A percentile compares a stretch with the other conserved stretches of the same genome.
These are phyloP conservation scores for Mycena leptocephala DNA, from an alignment of 768 basidiomycete genomes.

Conservation along the genomic window DNA sequence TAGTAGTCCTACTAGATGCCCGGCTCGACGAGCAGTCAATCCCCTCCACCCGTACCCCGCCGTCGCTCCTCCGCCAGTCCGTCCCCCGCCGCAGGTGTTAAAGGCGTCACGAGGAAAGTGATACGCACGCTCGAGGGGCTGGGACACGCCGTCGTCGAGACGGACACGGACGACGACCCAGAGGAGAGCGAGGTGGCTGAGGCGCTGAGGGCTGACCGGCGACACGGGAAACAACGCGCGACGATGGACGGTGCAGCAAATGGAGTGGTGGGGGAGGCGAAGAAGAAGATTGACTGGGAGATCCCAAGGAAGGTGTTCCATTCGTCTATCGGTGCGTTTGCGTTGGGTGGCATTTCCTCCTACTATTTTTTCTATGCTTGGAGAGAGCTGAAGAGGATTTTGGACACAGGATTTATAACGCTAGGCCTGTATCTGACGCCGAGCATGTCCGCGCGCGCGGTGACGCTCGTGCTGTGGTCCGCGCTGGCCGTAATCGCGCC, in stretches of 20 bases:
- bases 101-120: constrained; percentile 66
- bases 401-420: constrained; percentile 75
- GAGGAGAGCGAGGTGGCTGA: constrained; percentile 50
- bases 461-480: constrained; percentile 76
- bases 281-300: constrained; percentile 87
- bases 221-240: constrained; percentile 29
- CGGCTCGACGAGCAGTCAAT: neutral
- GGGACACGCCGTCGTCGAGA: constrained; percentile 51
- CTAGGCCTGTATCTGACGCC: constrained; percentile 70
- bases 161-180: constrained; percentile 51
- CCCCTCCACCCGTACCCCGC: neutral
- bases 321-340: constrained; percentile 94
- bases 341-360: constrained; percentile 49
- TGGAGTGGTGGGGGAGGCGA: too few relatives aligned
- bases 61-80: constrained; percentile 34
- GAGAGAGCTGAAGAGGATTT: too few relatives aligned
- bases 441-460: constrained; percentile 59
- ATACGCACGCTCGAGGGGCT: constrained; percentile 65
- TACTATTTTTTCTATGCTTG: constrained; percentile 52
- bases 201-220: constrained; percentile 45
- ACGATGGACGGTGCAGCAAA: neutral
- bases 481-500: constrained; percentile 79
- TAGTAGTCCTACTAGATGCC: too few relatives aligned
- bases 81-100: constrained; percentile 54
- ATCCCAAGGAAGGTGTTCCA: constrained; percentile 92